Percentiles rank a stretch among this genome's conserved stretches.
phyloP scores from a whole-genome alignment of 176 grass and related monocot species.

The Areca catechu region DNA sequence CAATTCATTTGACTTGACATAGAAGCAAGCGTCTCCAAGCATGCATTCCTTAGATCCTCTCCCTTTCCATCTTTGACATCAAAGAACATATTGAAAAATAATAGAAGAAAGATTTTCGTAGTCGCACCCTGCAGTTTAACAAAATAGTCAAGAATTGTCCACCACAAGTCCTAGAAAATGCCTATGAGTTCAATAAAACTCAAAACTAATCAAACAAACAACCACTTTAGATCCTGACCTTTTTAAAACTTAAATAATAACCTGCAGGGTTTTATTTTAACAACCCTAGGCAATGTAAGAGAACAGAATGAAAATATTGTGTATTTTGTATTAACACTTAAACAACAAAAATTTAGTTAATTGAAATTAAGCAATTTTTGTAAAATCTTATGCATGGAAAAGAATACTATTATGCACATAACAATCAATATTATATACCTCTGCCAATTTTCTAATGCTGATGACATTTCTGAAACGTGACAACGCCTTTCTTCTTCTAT shows the following conservation, averaged over 20 bases:
- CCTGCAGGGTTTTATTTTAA: too few relatives aligned
- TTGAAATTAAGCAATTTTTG: neutral
- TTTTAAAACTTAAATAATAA: too few relatives aligned
- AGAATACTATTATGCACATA: too few relatives aligned
- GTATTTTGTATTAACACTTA: too few relatives aligned
- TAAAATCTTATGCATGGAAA: neutral
- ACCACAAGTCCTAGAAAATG: neutral
- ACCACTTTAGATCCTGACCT: too few relatives aligned
- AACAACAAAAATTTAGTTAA: too few relatives aligned
- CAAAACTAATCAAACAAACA: too few relatives aligned
- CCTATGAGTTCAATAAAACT: too few relatives aligned
- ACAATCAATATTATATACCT: slow-evolving; percentile 37
- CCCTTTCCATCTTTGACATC: slow-evolving; percentile 84
- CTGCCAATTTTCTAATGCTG: slow-evolving; percentile 48
- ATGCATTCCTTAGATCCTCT: slow-evolving; percentile 74
- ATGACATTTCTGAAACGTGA: slow-evolving; percentile 66
- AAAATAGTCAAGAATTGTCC: neutral
- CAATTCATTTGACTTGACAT: slow-evolving; percentile 64
- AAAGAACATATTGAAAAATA: slow-evolving; percentile 86
- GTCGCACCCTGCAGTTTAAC: slow-evolving; percentile 46
- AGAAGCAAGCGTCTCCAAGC: slow-evolving; percentile 72
- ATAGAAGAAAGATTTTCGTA: slow-evolving; percentile 83
- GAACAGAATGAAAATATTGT: too few relatives aligned
- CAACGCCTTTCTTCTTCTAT: slow-evolving; percentile 77
- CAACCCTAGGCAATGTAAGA: too few relatives aligned